Evolutionary conservation across 306 rosid genomes (phyloP).

Genomic region (Acacia crassicarpa): DNA sequence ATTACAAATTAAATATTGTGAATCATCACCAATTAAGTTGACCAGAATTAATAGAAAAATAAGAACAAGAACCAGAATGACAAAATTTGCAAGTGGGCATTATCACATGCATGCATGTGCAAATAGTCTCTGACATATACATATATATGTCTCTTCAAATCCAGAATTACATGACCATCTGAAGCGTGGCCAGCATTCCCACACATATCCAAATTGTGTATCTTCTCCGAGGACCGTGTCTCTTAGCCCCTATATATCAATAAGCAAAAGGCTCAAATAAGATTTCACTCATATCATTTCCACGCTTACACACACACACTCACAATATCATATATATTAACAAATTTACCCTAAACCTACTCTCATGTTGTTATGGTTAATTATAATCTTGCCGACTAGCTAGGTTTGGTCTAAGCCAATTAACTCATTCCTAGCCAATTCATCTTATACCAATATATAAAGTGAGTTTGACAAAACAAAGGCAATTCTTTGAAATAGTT

Average conservation of each 20-base stretch:
- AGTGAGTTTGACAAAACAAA: not conserved
- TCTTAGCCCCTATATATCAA: constrained; percentile 39
- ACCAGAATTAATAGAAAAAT: not conserved
- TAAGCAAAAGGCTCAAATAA: not conserved
- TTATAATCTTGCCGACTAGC: too few relatives aligned
- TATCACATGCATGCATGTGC: not conserved
- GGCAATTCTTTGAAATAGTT: not conserved
- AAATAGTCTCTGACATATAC: not conserved
- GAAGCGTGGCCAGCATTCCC: constrained; percentile 20
- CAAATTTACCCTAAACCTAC: too few relatives aligned
- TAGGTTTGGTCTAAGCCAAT: not conserved
- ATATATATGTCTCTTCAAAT: not conserved
- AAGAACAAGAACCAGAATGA: not conserved
- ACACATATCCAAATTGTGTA: constrained; percentile 13
- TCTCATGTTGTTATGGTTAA: too few relatives aligned
- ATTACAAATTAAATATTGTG: not conserved
- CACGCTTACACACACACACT: too few relatives aligned
- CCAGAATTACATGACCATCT: constrained; percentile 18
- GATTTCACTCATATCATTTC: too few relatives aligned
- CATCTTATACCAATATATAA: not conserved
- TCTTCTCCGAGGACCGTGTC: constrained; percentile 21
- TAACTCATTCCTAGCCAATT: not conserved
- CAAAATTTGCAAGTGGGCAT: not conserved
- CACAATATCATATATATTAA: too few relatives aligned
- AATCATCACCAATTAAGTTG: not conserved